Evolutionary conservation across 192 early-diverging fungal species (phyloP), one percentile per base, ranked within the genome.

Genomic region (Coemansia pectinata): DNA sequence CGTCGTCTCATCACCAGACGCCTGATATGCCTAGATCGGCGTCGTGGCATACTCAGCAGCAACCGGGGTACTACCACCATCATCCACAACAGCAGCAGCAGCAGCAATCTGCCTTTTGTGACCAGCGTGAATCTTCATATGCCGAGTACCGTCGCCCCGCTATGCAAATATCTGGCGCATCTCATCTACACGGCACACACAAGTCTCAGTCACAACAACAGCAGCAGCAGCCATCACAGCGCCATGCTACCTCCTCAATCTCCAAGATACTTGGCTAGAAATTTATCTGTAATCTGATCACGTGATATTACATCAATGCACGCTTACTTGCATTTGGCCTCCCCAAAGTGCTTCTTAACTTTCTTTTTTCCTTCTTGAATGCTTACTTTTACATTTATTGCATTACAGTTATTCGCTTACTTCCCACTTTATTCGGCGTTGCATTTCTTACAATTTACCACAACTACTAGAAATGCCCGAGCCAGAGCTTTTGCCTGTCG

Each of bases 261-360:
- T 82, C 80, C 12, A 68, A 69, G 48, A 85, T 72, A 41, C 64
- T 69, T 10, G 63, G 63, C 29, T 72, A 61, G 33, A 39, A 40
- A 3, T 31, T 17, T 34, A 31, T 69, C 45, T n/a, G 15, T 29
- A 61, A 59, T 27, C 45, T 63, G 12, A 58, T 59, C 59, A 19
- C 36, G 59, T 39, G 59, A 39, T 21, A 29, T 38, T 12, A 25
- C 41, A 67, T 17, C 4, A 10, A 52, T 15, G 14, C 29, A 14
- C 15, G 4, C 7, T 33, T 6, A 57, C 34, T 31, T 14, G 12
- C 10, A 57, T 34, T 34, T 57, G 55, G 25, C 27, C 5, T 34
- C 9, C 31, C 29, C 29, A 5, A 29, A 29, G 19, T 2, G n/a
- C 7, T 19, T 6, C 47, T 21, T 9, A 1, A 19, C 19, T 58